Percentiles rank a stretch among this genome's conserved stretches.
Evolutionary conservation across 768 basidiomycete genomes (phyloP).

Genomic region (Russula earlei): DNA sequence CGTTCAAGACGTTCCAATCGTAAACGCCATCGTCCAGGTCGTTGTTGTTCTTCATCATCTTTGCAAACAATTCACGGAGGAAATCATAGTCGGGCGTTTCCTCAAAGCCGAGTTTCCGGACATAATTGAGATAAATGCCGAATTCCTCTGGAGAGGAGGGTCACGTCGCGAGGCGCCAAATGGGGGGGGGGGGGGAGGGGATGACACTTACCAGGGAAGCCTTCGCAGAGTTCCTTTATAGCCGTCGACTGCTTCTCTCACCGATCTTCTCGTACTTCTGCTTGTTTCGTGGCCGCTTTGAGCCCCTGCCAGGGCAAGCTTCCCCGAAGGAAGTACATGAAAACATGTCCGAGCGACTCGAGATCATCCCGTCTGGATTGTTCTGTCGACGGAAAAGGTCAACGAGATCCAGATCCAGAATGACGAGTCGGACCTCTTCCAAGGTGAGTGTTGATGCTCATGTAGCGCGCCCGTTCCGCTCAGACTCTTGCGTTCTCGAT

Average conservation of each 20-base stretch:
- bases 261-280: slow-evolving; percentile 99
- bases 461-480: slow-evolving; percentile 97
- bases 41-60: slow-evolving; percentile 84
- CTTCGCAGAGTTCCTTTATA: slow-evolving; percentile 94
- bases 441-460: slow-evolving; percentile 99
- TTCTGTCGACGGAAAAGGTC: slow-evolving; percentile 42
- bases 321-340: slow-evolving; percentile 98
- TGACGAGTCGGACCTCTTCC: slow-evolving; percentile 62
- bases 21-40: slow-evolving; percentile 90
- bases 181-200: too few species aligned
- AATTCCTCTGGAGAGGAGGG: slow-evolving; percentile 93
- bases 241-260: slow-evolving; percentile 98
- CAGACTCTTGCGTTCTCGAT: slow-evolving; percentile 94
- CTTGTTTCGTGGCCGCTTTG: slow-evolving; percentile 98
- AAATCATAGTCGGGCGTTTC: slow-evolving; percentile 99
- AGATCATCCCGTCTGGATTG: slow-evolving; percentile 94
- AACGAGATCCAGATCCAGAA: slow-evolving; percentile 5
- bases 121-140: slow-evolving; percentile 97
- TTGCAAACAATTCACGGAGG: slow-evolving; percentile 86
- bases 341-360: slow-evolving; percentile 98
- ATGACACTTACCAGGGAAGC: slow-evolving; percentile 68
- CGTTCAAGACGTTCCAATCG: slow-evolving; percentile 93
- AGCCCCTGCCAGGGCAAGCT: slow-evolving; percentile 98
- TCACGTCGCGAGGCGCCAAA: too few species aligned
- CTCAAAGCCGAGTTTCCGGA: slow-evolving; percentile 97